Conservation (phyloP, 345 rosid genomes). For the Syzygium aromaticum region DNA sequence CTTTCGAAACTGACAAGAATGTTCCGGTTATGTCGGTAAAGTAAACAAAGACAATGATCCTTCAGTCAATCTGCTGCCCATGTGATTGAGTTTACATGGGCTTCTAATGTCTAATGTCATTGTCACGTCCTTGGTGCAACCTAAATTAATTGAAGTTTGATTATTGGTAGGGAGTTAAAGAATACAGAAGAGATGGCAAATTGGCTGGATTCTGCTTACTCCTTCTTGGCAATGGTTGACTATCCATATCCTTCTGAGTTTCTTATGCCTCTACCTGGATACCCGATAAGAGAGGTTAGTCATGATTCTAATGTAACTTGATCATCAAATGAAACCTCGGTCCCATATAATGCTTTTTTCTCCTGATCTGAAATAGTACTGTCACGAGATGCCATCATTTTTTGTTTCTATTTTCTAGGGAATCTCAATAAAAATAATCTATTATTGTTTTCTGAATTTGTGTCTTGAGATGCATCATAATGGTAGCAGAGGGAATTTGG, state of each 20-base stretch:
- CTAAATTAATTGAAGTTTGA: neutral
- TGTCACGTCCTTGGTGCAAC: neutral
- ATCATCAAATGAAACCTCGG: neutral
- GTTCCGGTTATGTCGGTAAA: conserved; percentile 71
- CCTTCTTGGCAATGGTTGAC: conserved; percentile 89
- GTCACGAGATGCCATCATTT: neutral
- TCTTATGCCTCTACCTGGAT: conserved; percentile 95
- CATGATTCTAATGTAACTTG: neutral
- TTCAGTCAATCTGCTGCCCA: neutral
- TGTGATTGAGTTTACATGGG: neutral
- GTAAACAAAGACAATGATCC: neutral
- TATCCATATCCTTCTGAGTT: conserved; percentile 79
- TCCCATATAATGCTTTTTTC: neutral
- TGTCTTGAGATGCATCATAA: neutral
- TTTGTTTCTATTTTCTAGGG: neutral
- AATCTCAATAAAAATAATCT: neutral
- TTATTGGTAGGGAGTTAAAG: conserved; percentile 48
- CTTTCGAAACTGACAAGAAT: conserved; percentile 53
- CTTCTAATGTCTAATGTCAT: neutral
- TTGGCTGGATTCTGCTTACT: conserved; percentile 87
- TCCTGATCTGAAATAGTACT: neutral
- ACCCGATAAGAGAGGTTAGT: conserved; percentile 86
- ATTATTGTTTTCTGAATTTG: neutral
- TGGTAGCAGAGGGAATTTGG: neutral
- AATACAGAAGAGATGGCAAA: conserved; percentile 47